Evolutionary conservation across 2,329 filamentous ascomycete species (phyloP).

Genomic region (Lecanicillium sp.): DNA sequence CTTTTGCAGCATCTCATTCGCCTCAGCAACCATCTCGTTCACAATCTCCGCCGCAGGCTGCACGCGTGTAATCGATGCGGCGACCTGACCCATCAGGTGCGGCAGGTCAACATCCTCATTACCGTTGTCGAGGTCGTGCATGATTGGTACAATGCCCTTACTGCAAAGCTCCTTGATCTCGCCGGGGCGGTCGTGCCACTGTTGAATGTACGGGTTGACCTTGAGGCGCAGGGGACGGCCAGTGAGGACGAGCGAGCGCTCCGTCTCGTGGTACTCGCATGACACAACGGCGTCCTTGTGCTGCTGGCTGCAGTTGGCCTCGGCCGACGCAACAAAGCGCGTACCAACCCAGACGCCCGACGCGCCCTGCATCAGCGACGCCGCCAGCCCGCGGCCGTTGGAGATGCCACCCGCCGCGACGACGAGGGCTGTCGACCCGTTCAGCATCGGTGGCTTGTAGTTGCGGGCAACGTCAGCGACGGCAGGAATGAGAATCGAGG

Average conservation of each 20-base stretch:
- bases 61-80: constrained; percentile 67
- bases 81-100: constrained; percentile 91
- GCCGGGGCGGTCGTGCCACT: constrained; percentile 71
- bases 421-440: constrained; percentile 67
- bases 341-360: constrained; percentile 92
- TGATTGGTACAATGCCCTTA: constrained; percentile 71
- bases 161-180: constrained; percentile 72
- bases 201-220: constrained; percentile 75
- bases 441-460: constrained; percentile 66
- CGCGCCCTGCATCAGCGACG: constrained; percentile 80
- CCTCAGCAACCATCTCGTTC: constrained; percentile 84
- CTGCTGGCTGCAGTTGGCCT: constrained; percentile 72
- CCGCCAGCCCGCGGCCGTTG: constrained; percentile 75
- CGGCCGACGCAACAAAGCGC: constrained; percentile 75
- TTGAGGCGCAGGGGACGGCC: constrained; percentile 76
- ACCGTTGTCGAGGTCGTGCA: constrained; percentile 75
- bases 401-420: constrained; percentile 85
- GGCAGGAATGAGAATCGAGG: constrained; percentile 75
- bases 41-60: constrained; percentile 81
- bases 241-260: constrained; percentile 74
- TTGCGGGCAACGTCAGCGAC: constrained; percentile 75
- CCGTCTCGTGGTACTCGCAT: constrained; percentile 74
- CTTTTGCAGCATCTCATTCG: constrained; percentile 58
- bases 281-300: constrained; percentile 80
- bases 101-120: constrained; percentile 80